A percentile compares a stretch with the other conserved stretches of the same genome.
Evolutionary conservation across 495 filamentous ascomycete genomes (phyloP).

Genomic region (Xylaria telfairii): DNA sequence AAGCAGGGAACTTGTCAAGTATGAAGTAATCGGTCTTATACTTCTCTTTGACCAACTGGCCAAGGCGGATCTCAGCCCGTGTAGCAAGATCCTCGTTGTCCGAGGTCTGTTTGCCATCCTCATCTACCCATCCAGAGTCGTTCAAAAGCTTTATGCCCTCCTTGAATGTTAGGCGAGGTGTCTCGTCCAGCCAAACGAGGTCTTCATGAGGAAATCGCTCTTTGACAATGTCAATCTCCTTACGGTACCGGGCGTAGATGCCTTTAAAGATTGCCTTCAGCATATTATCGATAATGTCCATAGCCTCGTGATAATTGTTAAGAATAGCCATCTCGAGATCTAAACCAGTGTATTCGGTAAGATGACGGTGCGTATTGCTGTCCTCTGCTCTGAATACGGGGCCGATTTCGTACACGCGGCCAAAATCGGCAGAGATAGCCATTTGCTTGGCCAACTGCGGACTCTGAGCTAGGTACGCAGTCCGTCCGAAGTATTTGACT

Average conservation of each 20-base stretch:
- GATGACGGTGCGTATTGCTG: slow-evolving; percentile 93
- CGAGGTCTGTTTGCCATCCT: slow-evolving; percentile 71
- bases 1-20: slow-evolving; percentile 88
- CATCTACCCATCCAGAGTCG: slow-evolving; percentile 78
- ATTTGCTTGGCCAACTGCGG: slow-evolving; percentile 96
- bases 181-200: slow-evolving; percentile 77
- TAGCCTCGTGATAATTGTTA: slow-evolving; percentile 88
- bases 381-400: slow-evolving; percentile 98
- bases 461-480: slow-evolving; percentile 88
- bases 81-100: slow-evolving; percentile 81
- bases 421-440: slow-evolving; percentile 90
- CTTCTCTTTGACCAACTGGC: slow-evolving; percentile 81
- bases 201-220: slow-evolving; percentile 65
- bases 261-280: slow-evolving; percentile 88
- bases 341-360: slow-evolving; percentile 95
- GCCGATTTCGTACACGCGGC: slow-evolving; percentile 88
- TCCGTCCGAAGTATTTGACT: slow-evolving; percentile 89
- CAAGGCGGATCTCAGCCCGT: slow-evolving; percentile 85
- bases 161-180: slow-evolving; percentile 78
- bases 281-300: slow-evolving; percentile 79
- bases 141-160: slow-evolving; percentile 82
- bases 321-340: slow-evolving; percentile 95
- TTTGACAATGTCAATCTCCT: slow-evolving; percentile 71
- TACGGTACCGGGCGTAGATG: slow-evolving; percentile 70
- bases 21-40: slow-evolving; percentile 92